Percentiles rank a stretch among this genome's conserved stretches.
Conservation (phyloP, 306 rosid genomes). For the Crotalaria pallida region DNA sequence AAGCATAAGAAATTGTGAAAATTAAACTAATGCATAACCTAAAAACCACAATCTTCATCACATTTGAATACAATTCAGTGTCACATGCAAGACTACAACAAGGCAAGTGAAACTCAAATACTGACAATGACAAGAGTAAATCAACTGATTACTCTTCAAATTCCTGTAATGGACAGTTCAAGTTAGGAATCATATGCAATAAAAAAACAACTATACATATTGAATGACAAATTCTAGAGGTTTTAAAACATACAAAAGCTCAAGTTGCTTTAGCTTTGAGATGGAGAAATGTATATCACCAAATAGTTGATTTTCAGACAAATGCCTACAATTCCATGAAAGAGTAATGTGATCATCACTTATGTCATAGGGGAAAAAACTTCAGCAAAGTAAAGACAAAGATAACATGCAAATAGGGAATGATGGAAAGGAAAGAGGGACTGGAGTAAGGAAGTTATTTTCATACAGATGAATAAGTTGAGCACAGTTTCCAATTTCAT, state of each 20-base stretch:
- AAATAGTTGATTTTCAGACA: constrained; percentile 61
- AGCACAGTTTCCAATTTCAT: constrained; percentile 79
- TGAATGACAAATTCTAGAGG: not conserved
- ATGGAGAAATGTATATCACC: constrained; percentile 82
- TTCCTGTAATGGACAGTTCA: constrained; percentile 38
- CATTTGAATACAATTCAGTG: not conserved
- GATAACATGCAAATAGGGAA: not conserved
- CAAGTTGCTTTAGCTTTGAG: constrained; percentile 80
- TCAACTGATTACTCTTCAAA: constrained; percentile 67
- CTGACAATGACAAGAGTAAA: not conserved
- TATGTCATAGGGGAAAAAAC: not conserved
- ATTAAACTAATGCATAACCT: too few species aligned
- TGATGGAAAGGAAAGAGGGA: too few species aligned
- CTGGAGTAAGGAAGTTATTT: not conserved
- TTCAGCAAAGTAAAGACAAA: not conserved
- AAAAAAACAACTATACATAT: not conserved
- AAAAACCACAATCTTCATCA: not conserved
- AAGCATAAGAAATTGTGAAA: not conserved
- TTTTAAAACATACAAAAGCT: constrained; percentile 52
- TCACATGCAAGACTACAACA: not conserved
- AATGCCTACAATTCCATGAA: constrained; percentile 43
- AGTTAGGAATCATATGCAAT: not conserved
- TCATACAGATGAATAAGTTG: constrained; percentile 42
- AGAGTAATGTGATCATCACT: not conserved
- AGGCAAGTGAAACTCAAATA: not conserved